These are phyloP conservation scores for Citrus reticulata DNA, from an alignment of 345 rosid genomes.

Conservation along the genomic window DNA sequence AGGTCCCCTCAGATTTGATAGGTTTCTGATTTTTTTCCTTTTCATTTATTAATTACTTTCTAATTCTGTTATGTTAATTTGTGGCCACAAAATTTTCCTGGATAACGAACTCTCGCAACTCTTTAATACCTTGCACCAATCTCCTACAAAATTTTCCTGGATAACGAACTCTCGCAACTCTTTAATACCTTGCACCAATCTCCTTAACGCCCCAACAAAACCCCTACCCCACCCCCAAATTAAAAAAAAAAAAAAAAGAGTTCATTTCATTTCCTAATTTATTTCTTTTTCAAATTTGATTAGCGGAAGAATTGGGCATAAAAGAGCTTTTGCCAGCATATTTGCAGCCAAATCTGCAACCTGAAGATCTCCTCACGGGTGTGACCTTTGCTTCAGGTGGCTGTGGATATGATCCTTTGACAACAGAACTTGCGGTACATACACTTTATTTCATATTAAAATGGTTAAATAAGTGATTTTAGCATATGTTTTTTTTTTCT, in stretches of 20 bases:
- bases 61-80: not conserved
- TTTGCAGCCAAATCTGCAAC: slow-evolving; percentile 39
- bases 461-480: too few species aligned
- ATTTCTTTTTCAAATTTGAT: not conserved
- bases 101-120: not conserved
- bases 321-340: slow-evolving; percentile 59
- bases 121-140: too few species aligned
- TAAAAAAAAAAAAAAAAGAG: too few species aligned
- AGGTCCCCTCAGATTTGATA: slow-evolving; percentile 35
- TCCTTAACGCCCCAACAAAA: too few species aligned
- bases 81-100: not conserved
- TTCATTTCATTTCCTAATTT: not conserved
- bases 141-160: not conserved
- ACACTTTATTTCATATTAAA: too few species aligned
- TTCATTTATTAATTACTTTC: not conserved
- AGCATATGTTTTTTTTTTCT: too few species aligned
- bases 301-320: slow-evolving; percentile 63
- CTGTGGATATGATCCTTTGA: slow-evolving; percentile 58
- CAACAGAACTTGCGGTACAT: slow-evolving; percentile 47
- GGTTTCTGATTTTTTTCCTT: slow-evolving; percentile 1
- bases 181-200: too few species aligned
- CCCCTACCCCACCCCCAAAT: too few species aligned
- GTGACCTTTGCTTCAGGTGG: slow-evolving; percentile 79
- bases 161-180: not conserved
- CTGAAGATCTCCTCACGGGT: slow-evolving; percentile 61